A percentile compares a stretch with the other conserved stretches of the same genome.
Evolutionary conservation across 2,329 filamentous ascomycete species (phyloP).

Genomic region (Endocalyx cinctus): DNA sequence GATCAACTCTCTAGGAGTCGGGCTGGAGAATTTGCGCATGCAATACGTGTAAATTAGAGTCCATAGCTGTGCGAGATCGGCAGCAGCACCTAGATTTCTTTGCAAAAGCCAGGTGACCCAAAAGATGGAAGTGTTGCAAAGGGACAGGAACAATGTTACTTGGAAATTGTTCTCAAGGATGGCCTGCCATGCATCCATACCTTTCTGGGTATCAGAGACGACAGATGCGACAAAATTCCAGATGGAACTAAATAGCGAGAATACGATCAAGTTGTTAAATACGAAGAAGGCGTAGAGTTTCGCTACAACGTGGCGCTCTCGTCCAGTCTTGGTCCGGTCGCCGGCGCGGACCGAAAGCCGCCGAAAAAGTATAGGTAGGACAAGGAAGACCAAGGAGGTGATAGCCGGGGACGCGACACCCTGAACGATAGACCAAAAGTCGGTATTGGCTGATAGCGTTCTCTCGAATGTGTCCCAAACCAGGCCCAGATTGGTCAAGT

Average conservation of each 20-base stretch:
- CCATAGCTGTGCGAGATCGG: constrained; percentile 87
- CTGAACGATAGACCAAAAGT: constrained; percentile 81
- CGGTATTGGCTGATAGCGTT: constrained; percentile 57
- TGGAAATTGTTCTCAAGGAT: constrained; percentile 62
- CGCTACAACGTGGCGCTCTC: constrained; percentile 84
- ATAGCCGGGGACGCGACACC: constrained; percentile 86
- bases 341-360: constrained; percentile 78
- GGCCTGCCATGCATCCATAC: constrained; percentile 62
- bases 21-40: constrained; percentile 75
- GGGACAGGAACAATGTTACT: constrained; percentile 60
- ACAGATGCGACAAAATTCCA: constrained; percentile 70
- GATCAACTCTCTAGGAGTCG: constrained; percentile 86
- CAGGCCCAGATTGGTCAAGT: constrained; percentile 71
- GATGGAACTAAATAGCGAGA: constrained; percentile 82
- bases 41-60: constrained; percentile 81
- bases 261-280: constrained; percentile 94
- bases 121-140: constrained; percentile 81
- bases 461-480: constrained; percentile 74
- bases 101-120: constrained; percentile 94
- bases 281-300: constrained; percentile 95
- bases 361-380: constrained; percentile 87
- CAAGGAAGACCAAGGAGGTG: constrained; percentile 80
- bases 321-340: constrained; percentile 85
- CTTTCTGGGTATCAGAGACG: constrained; percentile 50
- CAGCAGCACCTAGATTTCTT: constrained; percentile 86